phyloP scores from a whole-genome alignment of 129 eudicot species.

The Heracleum sosnowskyi region DNA sequence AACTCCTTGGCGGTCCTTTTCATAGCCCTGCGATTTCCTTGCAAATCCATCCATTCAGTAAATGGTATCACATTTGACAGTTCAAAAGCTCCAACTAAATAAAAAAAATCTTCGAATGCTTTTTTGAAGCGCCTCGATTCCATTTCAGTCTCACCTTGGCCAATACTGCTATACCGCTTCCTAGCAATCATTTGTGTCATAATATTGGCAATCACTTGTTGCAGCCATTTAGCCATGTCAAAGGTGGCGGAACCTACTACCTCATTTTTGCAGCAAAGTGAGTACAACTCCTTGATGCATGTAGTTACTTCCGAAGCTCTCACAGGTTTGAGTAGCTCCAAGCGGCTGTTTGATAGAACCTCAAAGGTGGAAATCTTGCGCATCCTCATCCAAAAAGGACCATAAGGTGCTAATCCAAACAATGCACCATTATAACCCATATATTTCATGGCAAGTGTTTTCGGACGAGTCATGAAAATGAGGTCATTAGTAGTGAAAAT shows the following conservation, averaged over 20 bases:
- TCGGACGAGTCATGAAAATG: slow-evolving; percentile 18
- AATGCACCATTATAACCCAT: slow-evolving; percentile 21
- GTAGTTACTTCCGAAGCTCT: slow-evolving; percentile 5
- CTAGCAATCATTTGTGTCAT: slow-evolving; percentile 19
- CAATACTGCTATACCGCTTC: slow-evolving; percentile 12
- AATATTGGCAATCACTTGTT: not conserved
- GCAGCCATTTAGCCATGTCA: not conserved
- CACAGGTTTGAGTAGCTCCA: slow-evolving; percentile 10
- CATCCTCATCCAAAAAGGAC: slow-evolving; percentile 16
- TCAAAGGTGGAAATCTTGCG: slow-evolving; percentile 19
- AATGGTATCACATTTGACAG: slow-evolving; percentile 18
- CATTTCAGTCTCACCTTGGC: slow-evolving; percentile 14
- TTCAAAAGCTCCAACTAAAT: slow-evolving; percentile 7
- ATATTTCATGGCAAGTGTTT: not conserved
- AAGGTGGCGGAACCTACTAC: not conserved
- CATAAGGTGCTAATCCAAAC: slow-evolving; percentile 15
- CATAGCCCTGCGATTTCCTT: slow-evolving; percentile 22
- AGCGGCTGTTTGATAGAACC: slow-evolving; percentile 17
- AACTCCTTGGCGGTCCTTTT: slow-evolving; percentile 16
- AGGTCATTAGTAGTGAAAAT: slow-evolving; percentile 11
- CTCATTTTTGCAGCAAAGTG: slow-evolving; percentile 3
- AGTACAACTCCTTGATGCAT: slow-evolving; percentile 2
- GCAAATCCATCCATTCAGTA: slow-evolving; percentile 22
- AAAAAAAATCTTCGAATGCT: slow-evolving; percentile 1
- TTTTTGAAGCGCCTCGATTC: not conserved